These are phyloP conservation scores for Sanguinoderma infundibulare DNA, from an alignment of 1,284 basidiomycete genomes.

Conservation along the genomic window DNA sequence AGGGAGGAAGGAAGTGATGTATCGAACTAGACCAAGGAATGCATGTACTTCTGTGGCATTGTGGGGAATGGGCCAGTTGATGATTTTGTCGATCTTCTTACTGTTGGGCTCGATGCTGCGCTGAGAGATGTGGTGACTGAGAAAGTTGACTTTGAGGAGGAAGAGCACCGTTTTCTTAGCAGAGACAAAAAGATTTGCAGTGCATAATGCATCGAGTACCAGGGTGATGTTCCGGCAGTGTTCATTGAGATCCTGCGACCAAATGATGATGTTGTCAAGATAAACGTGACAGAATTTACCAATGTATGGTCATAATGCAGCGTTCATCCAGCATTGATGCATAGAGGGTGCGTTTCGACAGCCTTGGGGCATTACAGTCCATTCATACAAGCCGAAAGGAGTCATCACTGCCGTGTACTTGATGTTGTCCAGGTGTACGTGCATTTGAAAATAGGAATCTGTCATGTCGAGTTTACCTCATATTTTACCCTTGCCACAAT, in stretches of 20 bases:
- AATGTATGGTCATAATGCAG: constrained; percentile 29
- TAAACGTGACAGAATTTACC: constrained; percentile 3
- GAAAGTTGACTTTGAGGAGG: constrained; percentile 22
- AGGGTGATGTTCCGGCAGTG: background rate
- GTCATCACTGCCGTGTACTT: constrained; percentile 43
- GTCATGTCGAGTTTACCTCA: constrained; percentile 47
- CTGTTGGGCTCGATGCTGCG: constrained; percentile 30
- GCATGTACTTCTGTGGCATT: constrained; percentile 34
- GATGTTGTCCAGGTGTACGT: constrained; percentile 41
- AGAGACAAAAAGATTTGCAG: constrained; percentile 25
- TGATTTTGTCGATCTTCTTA: constrained; percentile 37
- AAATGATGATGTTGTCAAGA: constrained; percentile 8
- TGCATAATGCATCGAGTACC: constrained; percentile 27
- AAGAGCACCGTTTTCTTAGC: constrained; percentile 23
- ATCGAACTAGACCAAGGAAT: constrained; percentile 44
- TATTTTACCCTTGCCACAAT: constrained; percentile 37
- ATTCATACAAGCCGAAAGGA: constrained; percentile 43
- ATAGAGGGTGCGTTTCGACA: constrained; percentile 42
- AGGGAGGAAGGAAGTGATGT: constrained; percentile 41
- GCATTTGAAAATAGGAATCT: constrained; percentile 46
- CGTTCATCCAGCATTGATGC: constrained; percentile 39
- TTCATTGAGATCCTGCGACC: background rate
- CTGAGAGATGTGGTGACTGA: constrained; percentile 30
- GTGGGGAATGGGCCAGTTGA: constrained; percentile 39
- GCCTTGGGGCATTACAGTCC: no score